Base-by-base conservation (phyloP, 2,329 filamentous ascomycete genomes). In the Colletotrichum spaethianum region DNA sequence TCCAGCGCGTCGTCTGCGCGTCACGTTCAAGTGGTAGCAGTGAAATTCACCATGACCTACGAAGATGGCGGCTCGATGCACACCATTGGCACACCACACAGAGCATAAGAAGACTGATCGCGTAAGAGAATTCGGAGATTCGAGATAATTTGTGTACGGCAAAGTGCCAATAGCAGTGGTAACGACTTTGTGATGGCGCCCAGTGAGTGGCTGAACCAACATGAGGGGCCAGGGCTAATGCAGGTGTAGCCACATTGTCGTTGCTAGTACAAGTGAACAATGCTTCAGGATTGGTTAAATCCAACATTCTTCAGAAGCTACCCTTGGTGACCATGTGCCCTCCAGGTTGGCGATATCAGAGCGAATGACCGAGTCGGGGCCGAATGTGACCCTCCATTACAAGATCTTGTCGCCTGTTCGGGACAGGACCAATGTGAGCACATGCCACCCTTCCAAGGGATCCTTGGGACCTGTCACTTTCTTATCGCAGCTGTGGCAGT, bases 291-390 rank as follows among this genome's bases (percentile, higher is more conserved):
- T 61, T 72, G 60, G 67, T 18, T 18, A 4, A 2, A 11, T 23
- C 23, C 31, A 40, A 14, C 20, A 31, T 61, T 71, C 52, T 60
- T 69, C 36, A 69, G 18, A 23, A 60, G 46, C 46, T 44, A 60
- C 53, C 46, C 38, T 59, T 60, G 59, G 38, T 42, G 61, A 46
- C 70, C 67, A 70, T 72, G 70, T 70, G 70, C 67, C 42, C 44
- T 12, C 6, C 16, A 48, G 28, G 50, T 36, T 46, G 38, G 40
- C 31, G 44, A n/a, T 16, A 26, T 26, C 9, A 31, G 50, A 36
- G 61, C 46, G 70, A 57, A 70, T 70, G 67, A 73, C 66, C 67
- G 61, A 66, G 53, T 61, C 55, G 67, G 38, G 40, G 67, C 60
- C 70, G 70, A 71, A 42, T 73, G 55, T 52, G 38, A 73, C 67